Base-by-base conservation (phyloP, 2,329 filamentous ascomycete species). In the Pseudocercospora fuligena region DNA sequence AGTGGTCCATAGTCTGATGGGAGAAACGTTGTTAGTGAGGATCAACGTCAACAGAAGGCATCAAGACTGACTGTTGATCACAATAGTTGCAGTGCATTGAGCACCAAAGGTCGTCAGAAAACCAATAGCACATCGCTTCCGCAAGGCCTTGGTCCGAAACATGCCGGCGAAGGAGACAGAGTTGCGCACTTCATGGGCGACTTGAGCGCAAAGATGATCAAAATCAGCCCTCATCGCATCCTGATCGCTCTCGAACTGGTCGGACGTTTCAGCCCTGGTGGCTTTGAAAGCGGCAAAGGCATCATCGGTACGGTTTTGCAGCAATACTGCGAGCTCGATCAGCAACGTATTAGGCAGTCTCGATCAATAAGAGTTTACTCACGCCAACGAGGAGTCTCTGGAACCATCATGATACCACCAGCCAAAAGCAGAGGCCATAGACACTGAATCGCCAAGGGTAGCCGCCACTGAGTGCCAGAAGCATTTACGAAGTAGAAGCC, bases 321-420 rank as follows among this genome's bases (percentile, higher is more conserved):
- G 21, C n/a, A 40, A 6, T 21, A 36, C 54, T 58, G 31, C 8
- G 11, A 16, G 1, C 19, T 12, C 3, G 6, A 25, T 51, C 47
- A 51, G 47, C 46, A 9, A 25, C 2, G 19, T 23, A 25, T 5
- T 12, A 3, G 2, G 16, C 46, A 49, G 46, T 8, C 8, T 47
- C 14, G 43, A 47, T n/a, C n/a, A n/a, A n/a, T n/a, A n/a, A n/a
- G n/a, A n/a, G n/a, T n/a, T 3, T 5, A 19, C 64, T 46, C 23
- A 62, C 60, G 43, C 60, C 46, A 54, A 6, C 60, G 46, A 53
- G 46, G 60, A 21, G 43, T 25, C 46, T 62, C 60, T 2, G 46
- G 60, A 5, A 62, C n/a, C 11, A 25, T 19, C 58, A 60, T 60
- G 21, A 60, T 21, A 9, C 58, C 58, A 47, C 19, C 16, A 25